Evolutionary conservation across 2,329 filamentous ascomycete species (phyloP).

Genomic region (Diaporthe vaccinii): DNA sequence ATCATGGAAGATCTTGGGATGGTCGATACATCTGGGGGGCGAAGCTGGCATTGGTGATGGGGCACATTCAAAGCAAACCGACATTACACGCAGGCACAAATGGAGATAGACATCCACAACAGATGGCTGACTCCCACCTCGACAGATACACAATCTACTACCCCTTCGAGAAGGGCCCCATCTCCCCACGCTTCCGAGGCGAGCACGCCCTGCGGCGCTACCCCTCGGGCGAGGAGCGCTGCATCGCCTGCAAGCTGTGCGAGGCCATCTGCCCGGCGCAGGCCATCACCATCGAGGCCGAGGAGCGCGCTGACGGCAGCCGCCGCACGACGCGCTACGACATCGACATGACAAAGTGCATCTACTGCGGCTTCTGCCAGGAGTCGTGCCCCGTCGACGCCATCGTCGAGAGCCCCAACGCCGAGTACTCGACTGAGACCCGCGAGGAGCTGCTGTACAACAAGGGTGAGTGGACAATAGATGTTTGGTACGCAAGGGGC

Average conservation of each 20-base stretch:
- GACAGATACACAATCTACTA: conserved; percentile 97
- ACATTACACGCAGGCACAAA: too few species aligned
- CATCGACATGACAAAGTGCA: conserved; percentile 99
- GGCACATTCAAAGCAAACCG: too few species aligned
- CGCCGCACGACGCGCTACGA: conserved; percentile 97
- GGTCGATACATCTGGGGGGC: not conserved
- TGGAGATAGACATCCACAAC: too few species aligned
- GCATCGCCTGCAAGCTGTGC: conserved; percentile 99
- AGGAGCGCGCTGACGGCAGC: conserved; percentile 96
- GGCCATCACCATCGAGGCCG: conserved; percentile 98
- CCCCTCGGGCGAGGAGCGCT: conserved; percentile 97
- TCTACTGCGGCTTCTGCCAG: conserved; percentile 99
- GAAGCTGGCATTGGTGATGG: not conserved
- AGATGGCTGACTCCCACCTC: conserved; percentile 30
- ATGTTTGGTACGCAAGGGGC: too few species aligned
- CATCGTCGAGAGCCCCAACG: conserved; percentile 76
- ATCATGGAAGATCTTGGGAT: conserved; percentile 23
- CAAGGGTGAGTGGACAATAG: conserved; percentile 70
- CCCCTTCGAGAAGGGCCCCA: conserved; percentile 98
- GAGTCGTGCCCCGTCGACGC: conserved; percentile 99
- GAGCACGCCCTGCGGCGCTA: conserved; percentile 97
- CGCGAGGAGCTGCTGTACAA: conserved; percentile 98
- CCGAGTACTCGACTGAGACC: conserved; percentile 74
- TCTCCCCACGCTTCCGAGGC: conserved; percentile 97
- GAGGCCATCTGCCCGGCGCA: conserved; percentile 98